These are phyloP conservation scores for Marasmius fiardii DNA, from an alignment of 1,284 basidiomycete species.

Conservation along the genomic window DNA sequence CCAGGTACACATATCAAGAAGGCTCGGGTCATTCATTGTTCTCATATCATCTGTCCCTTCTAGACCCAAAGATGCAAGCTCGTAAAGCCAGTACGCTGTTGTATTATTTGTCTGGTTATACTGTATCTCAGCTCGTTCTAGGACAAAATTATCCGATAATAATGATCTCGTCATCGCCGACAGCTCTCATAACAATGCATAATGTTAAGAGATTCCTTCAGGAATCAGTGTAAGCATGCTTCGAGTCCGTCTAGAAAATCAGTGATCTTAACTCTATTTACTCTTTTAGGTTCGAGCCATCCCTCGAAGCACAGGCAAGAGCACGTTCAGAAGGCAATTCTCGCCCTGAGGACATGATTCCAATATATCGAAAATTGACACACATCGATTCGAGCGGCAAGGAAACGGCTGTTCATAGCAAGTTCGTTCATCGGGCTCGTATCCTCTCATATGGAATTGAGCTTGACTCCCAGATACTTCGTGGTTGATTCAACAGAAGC, in stretches of 20 bases:
- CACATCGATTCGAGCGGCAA: conserved; percentile 51
- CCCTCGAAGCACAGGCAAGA: conserved; percentile 68
- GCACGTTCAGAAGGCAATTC: conserved; percentile 70
- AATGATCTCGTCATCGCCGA: conserved; percentile 94
- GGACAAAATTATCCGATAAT: conserved; percentile 87
- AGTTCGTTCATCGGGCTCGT: conserved; percentile 25
- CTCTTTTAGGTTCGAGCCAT: conserved; percentile 67
- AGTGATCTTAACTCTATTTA: neutral
- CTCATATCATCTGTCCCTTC: neutral
- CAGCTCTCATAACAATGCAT: conserved; percentile 95
- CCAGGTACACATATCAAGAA: conserved; percentile 26
- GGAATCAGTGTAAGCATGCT: conserved; percentile 68
- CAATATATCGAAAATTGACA: conserved; percentile 76
- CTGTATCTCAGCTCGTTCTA: conserved; percentile 20
- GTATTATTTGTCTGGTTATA: neutral
- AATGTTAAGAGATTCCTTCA: conserved; percentile 94
- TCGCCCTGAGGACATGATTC: conserved; percentile 79
- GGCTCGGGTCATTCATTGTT: neutral
- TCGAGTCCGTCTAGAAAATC: neutral
- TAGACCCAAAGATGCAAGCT: conserved; percentile 52
- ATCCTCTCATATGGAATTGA: neutral
- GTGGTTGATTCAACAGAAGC: conserved; percentile 94
- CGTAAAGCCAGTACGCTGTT: conserved; percentile 56
- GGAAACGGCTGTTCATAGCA: conserved; percentile 37
- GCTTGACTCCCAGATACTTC: conserved; percentile 49